These are phyloP conservation scores for Microcos paniculata DNA, from an alignment of 345 rosid species.

Conservation along the genomic window DNA sequence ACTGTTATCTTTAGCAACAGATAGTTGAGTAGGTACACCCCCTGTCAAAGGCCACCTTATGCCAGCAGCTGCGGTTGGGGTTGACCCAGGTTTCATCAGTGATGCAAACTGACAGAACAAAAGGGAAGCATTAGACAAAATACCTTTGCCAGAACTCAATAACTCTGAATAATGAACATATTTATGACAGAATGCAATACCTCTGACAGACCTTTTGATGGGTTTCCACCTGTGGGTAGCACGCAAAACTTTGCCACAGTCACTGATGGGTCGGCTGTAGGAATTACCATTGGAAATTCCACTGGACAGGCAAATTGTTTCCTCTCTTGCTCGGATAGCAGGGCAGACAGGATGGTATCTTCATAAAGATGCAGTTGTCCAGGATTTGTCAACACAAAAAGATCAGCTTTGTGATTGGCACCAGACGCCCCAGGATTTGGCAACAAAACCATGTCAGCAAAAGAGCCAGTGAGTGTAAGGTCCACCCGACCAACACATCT, in stretches of 20 bases:
- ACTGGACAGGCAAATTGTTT: conserved; percentile 33
- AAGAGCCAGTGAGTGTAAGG: conserved; percentile 53
- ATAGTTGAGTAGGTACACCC: conserved; percentile 48
- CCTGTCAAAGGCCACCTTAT: conserved; percentile 65
- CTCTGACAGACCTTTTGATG: conserved; percentile 46
- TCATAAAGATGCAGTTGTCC: conserved; percentile 64
- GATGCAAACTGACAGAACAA: conserved; percentile 28
- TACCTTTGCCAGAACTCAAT: conserved; percentile 14
- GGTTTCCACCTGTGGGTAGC: conserved; percentile 32
- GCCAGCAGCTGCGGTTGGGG: conserved; percentile 21
- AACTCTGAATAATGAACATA: neutral
- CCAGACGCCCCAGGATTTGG: conserved; percentile 42
- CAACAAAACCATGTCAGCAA: conserved; percentile 65
- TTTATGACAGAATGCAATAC: conserved; percentile 31
- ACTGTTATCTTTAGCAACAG: conserved; percentile 30
- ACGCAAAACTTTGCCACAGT: conserved; percentile 40
- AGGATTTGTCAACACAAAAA: conserved; percentile 60
- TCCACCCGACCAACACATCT: conserved; percentile 57
- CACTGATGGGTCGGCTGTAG: conserved; percentile 48
- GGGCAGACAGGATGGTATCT: conserved; percentile 39
- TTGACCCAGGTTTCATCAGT: conserved; percentile 24
- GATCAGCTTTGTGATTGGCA: conserved; percentile 36
- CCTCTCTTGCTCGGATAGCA: conserved; percentile 49
- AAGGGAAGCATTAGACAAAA: neutral
- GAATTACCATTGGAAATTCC: conserved; percentile 50